Conservation (phyloP, 139 green algal species). For the Picochlorum sp. region DNA sequence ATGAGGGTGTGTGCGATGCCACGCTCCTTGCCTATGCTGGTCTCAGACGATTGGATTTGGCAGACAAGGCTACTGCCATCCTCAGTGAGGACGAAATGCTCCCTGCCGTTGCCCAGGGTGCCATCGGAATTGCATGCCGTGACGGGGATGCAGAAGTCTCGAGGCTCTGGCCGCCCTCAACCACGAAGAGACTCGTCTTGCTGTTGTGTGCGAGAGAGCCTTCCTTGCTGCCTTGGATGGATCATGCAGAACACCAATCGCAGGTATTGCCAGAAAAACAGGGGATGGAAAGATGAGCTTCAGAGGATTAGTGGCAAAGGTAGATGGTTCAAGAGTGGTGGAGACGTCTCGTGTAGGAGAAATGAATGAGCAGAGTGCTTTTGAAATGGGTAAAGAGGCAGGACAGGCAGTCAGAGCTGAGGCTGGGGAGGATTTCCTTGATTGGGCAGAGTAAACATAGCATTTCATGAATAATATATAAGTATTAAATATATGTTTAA, state of each 20-base stretch:
- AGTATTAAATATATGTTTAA: conserved; percentile 6
- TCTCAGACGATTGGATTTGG: conserved; percentile 92
- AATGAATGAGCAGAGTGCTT: conserved; percentile 49
- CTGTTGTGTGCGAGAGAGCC: conserved; percentile 85
- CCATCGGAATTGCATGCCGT: conserved; percentile 96
- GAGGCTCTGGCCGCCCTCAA: conserved; percentile 82
- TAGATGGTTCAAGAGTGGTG: conserved; percentile 78
- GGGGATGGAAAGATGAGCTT: conserved; percentile 71
- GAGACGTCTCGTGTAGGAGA: conserved; percentile 39
- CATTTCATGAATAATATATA: conserved; percentile 3
- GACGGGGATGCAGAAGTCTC: conserved; percentile 57
- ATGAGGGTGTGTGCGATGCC: conserved; percentile 78
- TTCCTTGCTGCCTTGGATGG: conserved; percentile 95
- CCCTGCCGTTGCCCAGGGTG: conserved; percentile 58
- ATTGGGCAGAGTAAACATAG: conserved; percentile 39
- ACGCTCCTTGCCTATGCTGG: conserved; percentile 94
- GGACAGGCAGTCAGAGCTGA: conserved; percentile 75
- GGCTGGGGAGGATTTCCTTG: conserved; percentile 67
- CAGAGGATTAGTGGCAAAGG: conserved; percentile 78
- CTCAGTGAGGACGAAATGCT: conserved; percentile 58
- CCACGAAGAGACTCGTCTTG: conserved; percentile 94
- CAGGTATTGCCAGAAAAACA: conserved; percentile 46
- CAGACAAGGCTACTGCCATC: conserved; percentile 83
- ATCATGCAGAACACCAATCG: conserved; percentile 97
- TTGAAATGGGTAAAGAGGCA: conserved; percentile 53